Percentiles rank a stretch among this genome's conserved stretches.
These are phyloP conservation scores for Mycena alexandri DNA, from an alignment of 768 basidiomycete species.

Conservation along the genomic window DNA sequence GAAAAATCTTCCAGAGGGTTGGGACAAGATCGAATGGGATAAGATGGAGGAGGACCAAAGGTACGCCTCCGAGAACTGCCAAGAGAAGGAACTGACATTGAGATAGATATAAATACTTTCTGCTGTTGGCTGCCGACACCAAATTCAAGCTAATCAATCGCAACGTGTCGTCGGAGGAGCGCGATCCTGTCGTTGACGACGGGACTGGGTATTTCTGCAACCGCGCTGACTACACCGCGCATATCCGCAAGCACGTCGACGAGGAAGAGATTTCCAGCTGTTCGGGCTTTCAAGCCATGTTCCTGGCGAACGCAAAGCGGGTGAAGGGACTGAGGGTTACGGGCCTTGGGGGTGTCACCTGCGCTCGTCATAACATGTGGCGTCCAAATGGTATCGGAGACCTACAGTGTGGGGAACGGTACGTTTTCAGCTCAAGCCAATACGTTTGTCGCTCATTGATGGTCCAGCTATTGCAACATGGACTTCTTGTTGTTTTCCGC, in stretches of 20 bases:
- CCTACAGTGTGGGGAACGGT: too few relatives aligned
- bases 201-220: conserved; percentile 4
- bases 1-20: conserved; percentile 10
- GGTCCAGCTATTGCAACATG: too few relatives aligned
- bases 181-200: conserved; percentile 2
- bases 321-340: too few relatives aligned
- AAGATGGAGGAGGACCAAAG: conserved; percentile 8
- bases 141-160: conserved; percentile 10
- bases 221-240: background rate
- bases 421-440: too few relatives aligned
- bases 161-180: conserved; percentile 1
- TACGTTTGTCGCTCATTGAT: too few relatives aligned
- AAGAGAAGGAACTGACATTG: too few relatives aligned
- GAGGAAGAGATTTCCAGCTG: too few relatives aligned
- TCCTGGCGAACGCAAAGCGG: too few relatives aligned
- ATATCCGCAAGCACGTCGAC: background rate
- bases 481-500: too few relatives aligned
- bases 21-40: conserved; percentile 19
- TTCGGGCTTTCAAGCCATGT: too few relatives aligned
- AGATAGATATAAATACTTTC: conserved; percentile 7
- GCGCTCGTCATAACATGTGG: too few relatives aligned
- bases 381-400: conserved; percentile 29
- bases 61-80: background rate
- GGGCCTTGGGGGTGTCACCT: too few relatives aligned
- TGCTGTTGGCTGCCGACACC: background rate